phyloP scores from a whole-genome alignment of 768 basidiomycete species.

The Boletellus sp. region DNA sequence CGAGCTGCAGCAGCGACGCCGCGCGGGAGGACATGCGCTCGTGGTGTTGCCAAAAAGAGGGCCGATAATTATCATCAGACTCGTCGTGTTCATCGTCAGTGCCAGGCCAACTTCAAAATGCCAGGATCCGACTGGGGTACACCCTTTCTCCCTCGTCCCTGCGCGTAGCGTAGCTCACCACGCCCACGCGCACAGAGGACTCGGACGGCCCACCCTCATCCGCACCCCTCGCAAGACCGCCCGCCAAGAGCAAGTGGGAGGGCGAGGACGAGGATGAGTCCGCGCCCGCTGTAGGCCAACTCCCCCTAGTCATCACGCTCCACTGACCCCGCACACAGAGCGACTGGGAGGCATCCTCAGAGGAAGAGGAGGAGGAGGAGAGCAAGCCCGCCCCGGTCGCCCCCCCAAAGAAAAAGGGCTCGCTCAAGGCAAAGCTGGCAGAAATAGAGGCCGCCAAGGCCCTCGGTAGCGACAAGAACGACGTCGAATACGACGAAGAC shows the following conservation, averaged over 20 bases:
- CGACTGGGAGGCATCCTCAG: constrained; percentile 91
- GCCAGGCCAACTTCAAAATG: background rate
- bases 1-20: constrained; percentile 48
- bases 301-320: background rate
- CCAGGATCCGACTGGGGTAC: constrained; percentile 44
- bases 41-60: too few species aligned
- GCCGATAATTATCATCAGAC: constrained; percentile 1
- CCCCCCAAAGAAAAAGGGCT: constrained; percentile 89
- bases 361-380: constrained; percentile 72
- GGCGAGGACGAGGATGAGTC: constrained; percentile 90
- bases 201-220: constrained; percentile 34
- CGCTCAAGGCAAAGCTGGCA: constrained; percentile 85
- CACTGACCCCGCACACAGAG: constrained; percentile 50
- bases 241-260: constrained; percentile 69
- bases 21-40: background rate
- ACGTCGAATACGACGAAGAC: constrained; percentile 63
- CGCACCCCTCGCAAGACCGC: constrained; percentile 18
- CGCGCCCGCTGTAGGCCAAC: constrained; percentile 60
- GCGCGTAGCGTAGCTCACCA: constrained; percentile 17
- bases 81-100: constrained; percentile 17
- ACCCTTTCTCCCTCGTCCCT: constrained; percentile 2
- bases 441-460: constrained; percentile 84
- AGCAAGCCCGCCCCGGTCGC: constrained; percentile 49
- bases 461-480: constrained; percentile 37
- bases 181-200: constrained; percentile 30